phyloP scores from a whole-genome alignment of 352 stramenopile species.

The Phytophthora ohioensis region DNA sequence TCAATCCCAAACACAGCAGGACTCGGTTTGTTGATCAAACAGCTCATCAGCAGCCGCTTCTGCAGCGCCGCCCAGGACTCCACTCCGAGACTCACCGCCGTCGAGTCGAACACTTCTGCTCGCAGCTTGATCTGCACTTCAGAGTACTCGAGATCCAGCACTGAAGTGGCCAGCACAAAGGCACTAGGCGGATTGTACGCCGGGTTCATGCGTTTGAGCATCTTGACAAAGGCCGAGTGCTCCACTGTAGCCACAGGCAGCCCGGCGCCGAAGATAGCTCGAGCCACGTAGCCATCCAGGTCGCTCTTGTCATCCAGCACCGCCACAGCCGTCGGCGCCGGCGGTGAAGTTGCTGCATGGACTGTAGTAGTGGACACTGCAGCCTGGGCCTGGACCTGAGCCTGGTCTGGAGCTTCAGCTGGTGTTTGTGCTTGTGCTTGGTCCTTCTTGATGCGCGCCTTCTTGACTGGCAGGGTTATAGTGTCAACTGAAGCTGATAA shows the following conservation, averaged over 20 bases:
- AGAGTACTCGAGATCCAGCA: constrained; percentile 71
- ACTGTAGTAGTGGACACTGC: constrained; percentile 1
- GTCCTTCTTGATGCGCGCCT: constrained; percentile 11
- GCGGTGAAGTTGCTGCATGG: constrained; percentile 39
- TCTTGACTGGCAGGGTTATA: constrained; percentile 15
- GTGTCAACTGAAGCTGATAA: background rate
- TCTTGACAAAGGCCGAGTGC: constrained; percentile 61
- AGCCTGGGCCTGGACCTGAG: background rate
- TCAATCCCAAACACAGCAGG: constrained; percentile 66
- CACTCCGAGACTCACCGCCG: constrained; percentile 58
- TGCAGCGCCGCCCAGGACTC: constrained; percentile 56
- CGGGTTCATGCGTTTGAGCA: constrained; percentile 70
- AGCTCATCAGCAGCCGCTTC: constrained; percentile 64
- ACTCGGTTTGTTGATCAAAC: constrained; percentile 61
- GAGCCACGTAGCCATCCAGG: constrained; percentile 65
- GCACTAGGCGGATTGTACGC: constrained; percentile 60
- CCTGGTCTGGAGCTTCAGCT: background rate
- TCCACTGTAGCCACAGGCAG: constrained; percentile 68
- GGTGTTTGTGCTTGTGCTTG: background rate
- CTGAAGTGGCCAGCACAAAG: constrained; percentile 54
- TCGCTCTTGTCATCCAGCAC: constrained; percentile 61
- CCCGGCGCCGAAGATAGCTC: constrained; percentile 62
- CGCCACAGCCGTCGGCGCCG: constrained; percentile 10
- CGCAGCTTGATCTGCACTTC: constrained; percentile 68
- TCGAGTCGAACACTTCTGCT: constrained; percentile 61